These are phyloP conservation scores for Crithidia mellificae DNA, from an alignment of 208 protist genomes.

Conservation along the genomic window DNA sequence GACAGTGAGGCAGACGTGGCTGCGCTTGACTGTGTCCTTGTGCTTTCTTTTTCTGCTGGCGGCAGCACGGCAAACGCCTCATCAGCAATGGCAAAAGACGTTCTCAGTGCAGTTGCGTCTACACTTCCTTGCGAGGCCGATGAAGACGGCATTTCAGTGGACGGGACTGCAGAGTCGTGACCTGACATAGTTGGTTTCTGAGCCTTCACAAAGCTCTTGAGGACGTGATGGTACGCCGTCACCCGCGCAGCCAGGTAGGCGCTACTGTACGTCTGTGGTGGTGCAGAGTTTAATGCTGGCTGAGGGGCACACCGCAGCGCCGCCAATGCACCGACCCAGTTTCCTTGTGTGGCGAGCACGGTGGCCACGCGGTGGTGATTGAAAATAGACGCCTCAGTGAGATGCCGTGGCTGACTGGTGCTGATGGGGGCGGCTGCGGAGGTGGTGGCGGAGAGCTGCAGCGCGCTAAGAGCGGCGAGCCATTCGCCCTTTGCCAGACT, in stretches of 20 bases:
- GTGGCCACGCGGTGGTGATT: constrained; percentile 4
- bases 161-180: too few relatives aligned
- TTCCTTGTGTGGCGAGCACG: constrained; percentile 4
- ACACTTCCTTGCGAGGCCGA: too few relatives aligned
- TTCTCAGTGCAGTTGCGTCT: not conserved
- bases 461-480: constrained; percentile 22
- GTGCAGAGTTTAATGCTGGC: not conserved
- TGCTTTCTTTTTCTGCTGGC: not conserved
- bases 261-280: constrained; percentile 1
- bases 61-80: constrained; percentile 5
- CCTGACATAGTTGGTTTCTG: too few relatives aligned
- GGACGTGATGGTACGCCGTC: constrained; percentile 21
- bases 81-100: not conserved
- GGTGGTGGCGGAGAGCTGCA: constrained; percentile 6
- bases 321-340: constrained; percentile 18
- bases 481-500: constrained; percentile 35
- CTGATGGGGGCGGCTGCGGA: not conserved
- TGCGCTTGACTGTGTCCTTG: too few relatives aligned
- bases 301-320: constrained; percentile 17
- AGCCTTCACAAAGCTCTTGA: constrained; percentile 11
- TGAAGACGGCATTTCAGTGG: too few relatives aligned
- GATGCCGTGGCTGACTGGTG: not conserved
- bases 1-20: not conserved
- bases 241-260: constrained; percentile 24
- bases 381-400: not conserved